Evolutionary conservation across 2,329 filamentous ascomycete genomes (phyloP).

Genomic region (Biscogniauxia mediterranea): DNA sequence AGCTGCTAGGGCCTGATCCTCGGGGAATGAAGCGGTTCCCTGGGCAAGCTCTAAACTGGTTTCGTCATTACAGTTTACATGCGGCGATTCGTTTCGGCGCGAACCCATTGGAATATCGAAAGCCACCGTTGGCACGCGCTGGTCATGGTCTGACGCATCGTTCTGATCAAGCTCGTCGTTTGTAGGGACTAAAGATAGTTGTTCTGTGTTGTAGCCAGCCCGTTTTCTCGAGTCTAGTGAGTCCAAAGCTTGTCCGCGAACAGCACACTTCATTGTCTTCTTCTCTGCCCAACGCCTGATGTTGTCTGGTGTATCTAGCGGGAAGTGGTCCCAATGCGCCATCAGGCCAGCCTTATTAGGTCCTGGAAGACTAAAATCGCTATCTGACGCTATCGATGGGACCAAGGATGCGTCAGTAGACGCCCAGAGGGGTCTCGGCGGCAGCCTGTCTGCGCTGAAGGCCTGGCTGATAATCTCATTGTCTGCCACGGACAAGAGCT

Average conservation of each 20-base stretch:
- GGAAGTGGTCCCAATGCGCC: conserved; percentile 6
- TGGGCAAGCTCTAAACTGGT: neutral
- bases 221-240: neutral
- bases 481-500: conserved; percentile 34
- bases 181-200: neutral
- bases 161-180: neutral
- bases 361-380: neutral
- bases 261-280: neutral
- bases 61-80: neutral
- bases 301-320: conserved; percentile 2
- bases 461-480: conserved; percentile 14
- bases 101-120: neutral
- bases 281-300: conserved; percentile 2
- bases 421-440: neutral
- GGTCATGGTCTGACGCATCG: neutral
- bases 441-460: neutral
- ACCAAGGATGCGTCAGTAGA: neutral
- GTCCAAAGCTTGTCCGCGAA: neutral
- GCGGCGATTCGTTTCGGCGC: neutral
- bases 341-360: conserved; percentile 2
- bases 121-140: neutral
- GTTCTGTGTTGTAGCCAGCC: neutral
- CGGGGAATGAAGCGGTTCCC: neutral
- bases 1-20: neutral
- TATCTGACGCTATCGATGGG: neutral